A percentile compares a stretch with the other conserved stretches of the same genome.
Evolutionary conservation across 2,329 filamentous ascomycete genomes (phyloP).

Genomic region (Apiospora aurea): DNA sequence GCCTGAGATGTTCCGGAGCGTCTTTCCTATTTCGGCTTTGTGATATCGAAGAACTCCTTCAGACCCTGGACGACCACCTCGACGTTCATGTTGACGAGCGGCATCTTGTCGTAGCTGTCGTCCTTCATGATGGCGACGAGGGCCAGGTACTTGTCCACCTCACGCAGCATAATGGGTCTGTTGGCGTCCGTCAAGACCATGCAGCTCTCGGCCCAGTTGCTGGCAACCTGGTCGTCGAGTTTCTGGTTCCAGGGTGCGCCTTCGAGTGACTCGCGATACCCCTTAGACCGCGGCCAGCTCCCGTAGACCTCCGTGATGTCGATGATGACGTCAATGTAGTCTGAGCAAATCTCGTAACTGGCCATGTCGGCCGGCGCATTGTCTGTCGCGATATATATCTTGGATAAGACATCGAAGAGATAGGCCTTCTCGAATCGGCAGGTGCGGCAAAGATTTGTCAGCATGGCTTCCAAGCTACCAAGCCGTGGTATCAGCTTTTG

Average conservation of each 20-base stretch:
- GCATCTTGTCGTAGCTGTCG: slow-evolving; percentile 83
- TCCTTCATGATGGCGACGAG: slow-evolving; percentile 89
- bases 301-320: slow-evolving; percentile 97
- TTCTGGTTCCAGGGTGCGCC: slow-evolving; percentile 66
- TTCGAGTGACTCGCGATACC: slow-evolving; percentile 63
- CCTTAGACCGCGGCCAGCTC: slow-evolving; percentile 67
- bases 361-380: slow-evolving; percentile 92
- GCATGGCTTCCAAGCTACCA: slow-evolving; percentile 88
- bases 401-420: slow-evolving; percentile 95
- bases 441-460: slow-evolving; percentile 91
- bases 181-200: slow-evolving; percentile 71
- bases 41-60: slow-evolving; percentile 79
- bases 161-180: slow-evolving; percentile 71
- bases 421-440: slow-evolving; percentile 98
- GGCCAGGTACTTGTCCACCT: slow-evolving; percentile 78
- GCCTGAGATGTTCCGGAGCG: background rate
- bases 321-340: slow-evolving; percentile 98
- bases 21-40: slow-evolving; percentile 56
- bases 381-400: slow-evolving; percentile 98
- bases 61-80: slow-evolving; percentile 81
- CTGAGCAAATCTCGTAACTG: slow-evolving; percentile 97
- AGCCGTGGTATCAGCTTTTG: slow-evolving; percentile 96
- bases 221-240: slow-evolving; percentile 71
- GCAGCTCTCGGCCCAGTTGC: slow-evolving; percentile 70
- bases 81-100: slow-evolving; percentile 86